Conservation (phyloP, 1,139 yeast genomes). For the Suhomyces guaymorum region DNA sequence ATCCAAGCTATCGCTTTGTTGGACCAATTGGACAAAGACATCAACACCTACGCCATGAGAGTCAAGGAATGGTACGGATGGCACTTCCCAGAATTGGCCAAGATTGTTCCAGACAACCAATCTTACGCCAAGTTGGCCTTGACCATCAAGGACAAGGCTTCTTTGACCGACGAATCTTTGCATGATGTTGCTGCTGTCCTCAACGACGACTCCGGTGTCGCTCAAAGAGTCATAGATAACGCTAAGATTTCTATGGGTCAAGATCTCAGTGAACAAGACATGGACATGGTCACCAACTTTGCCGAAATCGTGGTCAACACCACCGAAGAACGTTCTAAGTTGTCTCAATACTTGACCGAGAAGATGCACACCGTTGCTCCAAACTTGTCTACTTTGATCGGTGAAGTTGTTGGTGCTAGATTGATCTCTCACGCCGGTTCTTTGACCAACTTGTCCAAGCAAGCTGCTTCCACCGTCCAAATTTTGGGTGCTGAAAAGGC, state of each 20-base stretch:
- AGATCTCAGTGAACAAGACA: slow-evolving; percentile 91
- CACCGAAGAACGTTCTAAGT: slow-evolving; percentile 87
- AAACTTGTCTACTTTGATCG: slow-evolving; percentile 90
- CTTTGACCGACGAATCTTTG: slow-evolving; percentile 77
- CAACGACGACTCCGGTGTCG: slow-evolving; percentile 91
- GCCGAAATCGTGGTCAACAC: slow-evolving; percentile 94
- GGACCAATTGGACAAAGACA: slow-evolving; percentile 95
- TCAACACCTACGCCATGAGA: slow-evolving; percentile 98
- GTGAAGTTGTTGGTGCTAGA: slow-evolving; percentile 98
- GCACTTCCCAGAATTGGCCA: slow-evolving; percentile 99
- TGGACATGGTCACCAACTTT: slow-evolving; percentile 84
- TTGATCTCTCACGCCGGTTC: slow-evolving; percentile 97
- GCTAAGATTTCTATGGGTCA: slow-evolving; percentile 99
- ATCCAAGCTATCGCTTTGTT: slow-evolving; percentile 97
- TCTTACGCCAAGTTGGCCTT: slow-evolving; percentile 81
- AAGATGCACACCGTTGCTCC: slow-evolving; percentile 99
- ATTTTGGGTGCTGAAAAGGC: slow-evolving; percentile 99
- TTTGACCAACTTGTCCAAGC: slow-evolving; percentile 88
- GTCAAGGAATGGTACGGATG: slow-evolving; percentile 99
- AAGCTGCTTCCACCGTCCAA: slow-evolving; percentile 98
- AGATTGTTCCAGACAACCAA: slow-evolving; percentile 90
- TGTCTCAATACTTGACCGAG: slow-evolving; percentile 84
- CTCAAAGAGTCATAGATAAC: slow-evolving; percentile 80
- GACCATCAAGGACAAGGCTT: slow-evolving; percentile 82
- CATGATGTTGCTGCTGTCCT: slow-evolving; percentile 89